Evolutionary conservation across 1,139 yeast species (phyloP), one percentile per base, ranked within the genome.

Genomic region (Kodamaea plutei): DNA sequence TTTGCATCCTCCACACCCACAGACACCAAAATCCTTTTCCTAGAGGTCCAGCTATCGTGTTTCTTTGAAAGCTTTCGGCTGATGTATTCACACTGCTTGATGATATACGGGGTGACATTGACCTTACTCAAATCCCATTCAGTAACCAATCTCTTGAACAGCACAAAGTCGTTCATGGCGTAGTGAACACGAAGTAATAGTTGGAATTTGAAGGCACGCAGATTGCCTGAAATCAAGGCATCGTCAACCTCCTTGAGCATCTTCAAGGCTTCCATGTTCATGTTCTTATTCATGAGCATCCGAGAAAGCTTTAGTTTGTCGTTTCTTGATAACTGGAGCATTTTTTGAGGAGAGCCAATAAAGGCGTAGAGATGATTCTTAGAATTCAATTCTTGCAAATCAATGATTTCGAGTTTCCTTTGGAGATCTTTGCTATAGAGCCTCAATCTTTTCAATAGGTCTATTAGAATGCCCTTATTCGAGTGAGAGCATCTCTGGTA

Each of bases 101-200:
- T 44, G 12, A 65, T 40, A 38, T 59, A 66, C 2, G 68, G 70
- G 25, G 60, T 58, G n/a, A 65, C 43, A 2, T 48, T 45, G 11
- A 55, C 48, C 3, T 50, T 51, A 25, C 60, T 45, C 4, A 64
- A 39, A 2, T 67, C 62, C 37, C 66, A 67, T 3, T 41, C 33
- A 3, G 54, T 50, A 6, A 67, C 42, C 5, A 40, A 36, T 14
- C 40, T 27, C 8, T 38, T 29, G 35, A 64, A 51, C 4, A 34
- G 38, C 3, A 36, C 40, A 29, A 42, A 58, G 11, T 59, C 40
- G 21, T 33, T 35, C 8, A 31, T 22, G 8, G 13, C 27, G 14
- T 30, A 24, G 15, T 15, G 25, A 3, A 15, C 30, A 6, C 38
- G 18, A 8, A 35, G 20, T 20, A 27, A 34, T 7, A 35, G 16